Evolutionary conservation across 2,329 filamentous ascomycete genomes (phyloP), one percentile per base, ranked within the genome.

Genomic region (Acephala macrosclerotiorum): DNA sequence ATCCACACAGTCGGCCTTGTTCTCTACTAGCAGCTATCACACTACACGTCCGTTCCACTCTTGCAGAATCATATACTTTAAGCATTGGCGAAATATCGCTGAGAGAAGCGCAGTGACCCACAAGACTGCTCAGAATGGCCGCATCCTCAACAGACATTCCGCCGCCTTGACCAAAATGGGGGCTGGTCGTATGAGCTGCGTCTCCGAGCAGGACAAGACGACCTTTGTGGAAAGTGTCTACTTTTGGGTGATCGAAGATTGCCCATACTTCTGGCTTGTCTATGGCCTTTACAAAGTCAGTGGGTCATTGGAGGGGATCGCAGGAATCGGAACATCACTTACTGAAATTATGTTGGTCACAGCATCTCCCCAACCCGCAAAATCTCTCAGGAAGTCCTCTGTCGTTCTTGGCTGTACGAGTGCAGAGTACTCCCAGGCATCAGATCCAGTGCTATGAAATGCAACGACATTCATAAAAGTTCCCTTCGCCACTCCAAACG

Each of bases 81-180:
- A 62, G 55, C 5, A 51, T 51, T 2, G 36, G 26, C 35, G 20
- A 16, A 38, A 62, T 57, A 22, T 62, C 49, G 2, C n/a, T 25
- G 14, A 25, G 14, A 29, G 47, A 59, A 45, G 20, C 45, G 22
- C 57, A 59, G 9, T 18, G 3, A 35, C 47, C 20, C 2, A 62
- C 36, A 3, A 62, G 51, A 25, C 25, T 55, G 16, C 47, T 56
- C 47, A 86, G 77, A 0, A 82, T 73, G 26, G 84, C 77, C 1
- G 80, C 81, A 66, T 88, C 86, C 73, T 88, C 86, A 61, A 88
- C 80, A 16, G 84, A 85, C 71, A 83, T 82, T 2, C 85, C 83
- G 1, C 85, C 86, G 5, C 86, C 86, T 0, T 84, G 81, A 3
- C 66, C 85, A 14, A 84, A 81, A 73, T 87, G 84, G 0, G 86